Evolutionary conservation across 2,329 filamentous ascomycete genomes (phyloP).

Genomic region (Colletotrichum magnum): DNA sequence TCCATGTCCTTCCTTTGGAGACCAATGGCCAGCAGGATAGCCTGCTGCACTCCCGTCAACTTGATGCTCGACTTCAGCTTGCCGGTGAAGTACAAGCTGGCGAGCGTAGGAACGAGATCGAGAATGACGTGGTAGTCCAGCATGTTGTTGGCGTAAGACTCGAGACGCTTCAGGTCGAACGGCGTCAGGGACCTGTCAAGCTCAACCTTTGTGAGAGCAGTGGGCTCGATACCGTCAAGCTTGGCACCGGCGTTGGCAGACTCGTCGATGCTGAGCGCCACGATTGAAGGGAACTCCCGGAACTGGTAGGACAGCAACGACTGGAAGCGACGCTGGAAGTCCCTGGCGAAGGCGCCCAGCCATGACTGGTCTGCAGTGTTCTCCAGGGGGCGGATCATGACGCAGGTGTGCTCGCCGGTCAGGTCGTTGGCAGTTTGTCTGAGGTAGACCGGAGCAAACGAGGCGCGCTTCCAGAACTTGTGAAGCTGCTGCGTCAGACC

Average conservation of each 20-base stretch:
- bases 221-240: constrained; percentile 66
- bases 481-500: constrained; percentile 89
- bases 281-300: constrained; percentile 81
- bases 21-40: constrained; percentile 90
- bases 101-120: constrained; percentile 88
- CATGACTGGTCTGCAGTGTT: constrained; percentile 80
- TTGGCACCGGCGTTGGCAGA: constrained; percentile 82
- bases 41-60: constrained; percentile 86
- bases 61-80: constrained; percentile 77
- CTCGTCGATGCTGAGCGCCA: constrained; percentile 90
- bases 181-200: constrained; percentile 86
- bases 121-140: constrained; percentile 98
- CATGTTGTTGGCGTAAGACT: constrained; percentile 96
- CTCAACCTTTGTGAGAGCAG: constrained; percentile 78
- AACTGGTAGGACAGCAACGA: constrained; percentile 94
- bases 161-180: constrained; percentile 94
- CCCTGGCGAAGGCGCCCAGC: constrained; percentile 90
- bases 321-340: constrained; percentile 96
- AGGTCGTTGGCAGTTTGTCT: constrained; percentile 96
- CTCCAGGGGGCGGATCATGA: constrained; percentile 90
- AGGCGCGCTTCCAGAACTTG: constrained; percentile 95
- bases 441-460: constrained; percentile 91
- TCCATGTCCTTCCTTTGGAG: constrained; percentile 92
- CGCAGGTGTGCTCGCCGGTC: constrained; percentile 96
- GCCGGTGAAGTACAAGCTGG: constrained; percentile 87